Conservation (phyloP, 306 rosid species). For the Cucumis cinereus region DNA sequence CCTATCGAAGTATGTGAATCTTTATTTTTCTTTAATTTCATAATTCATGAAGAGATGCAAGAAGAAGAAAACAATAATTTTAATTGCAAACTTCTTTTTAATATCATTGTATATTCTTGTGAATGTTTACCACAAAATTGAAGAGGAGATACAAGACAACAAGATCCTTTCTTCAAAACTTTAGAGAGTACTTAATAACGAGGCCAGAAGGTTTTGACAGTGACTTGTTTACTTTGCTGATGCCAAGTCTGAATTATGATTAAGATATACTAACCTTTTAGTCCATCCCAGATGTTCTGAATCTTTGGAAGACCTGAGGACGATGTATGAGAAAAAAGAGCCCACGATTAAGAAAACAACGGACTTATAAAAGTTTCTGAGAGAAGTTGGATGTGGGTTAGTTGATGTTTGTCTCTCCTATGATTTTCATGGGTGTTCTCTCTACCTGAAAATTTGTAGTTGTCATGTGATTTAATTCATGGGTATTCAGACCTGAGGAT, state of each 20-base stretch:
- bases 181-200: constrained; percentile 41
- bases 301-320: constrained; percentile 70
- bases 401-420: neutral
- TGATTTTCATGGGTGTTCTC: neutral
- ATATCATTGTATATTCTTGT: constrained; percentile 7
- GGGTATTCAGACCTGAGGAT: too few species aligned
- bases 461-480: too few species aligned
- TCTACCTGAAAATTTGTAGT: neutral
- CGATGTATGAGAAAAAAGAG: constrained; percentile 46
- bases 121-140: constrained; percentile 34
- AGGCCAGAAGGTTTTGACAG: constrained; percentile 45
- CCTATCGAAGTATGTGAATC: neutral
- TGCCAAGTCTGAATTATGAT: constrained; percentile 7
- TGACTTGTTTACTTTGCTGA: constrained; percentile 6
- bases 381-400: constrained; percentile 37
- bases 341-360: constrained; percentile 51
- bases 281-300: constrained; percentile 45
- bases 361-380: constrained; percentile 46
- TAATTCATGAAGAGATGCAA: neutral
- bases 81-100: neutral
- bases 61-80: neutral
- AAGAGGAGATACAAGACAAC: constrained; percentile 31
- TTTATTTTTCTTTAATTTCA: neutral
- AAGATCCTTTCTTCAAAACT: constrained; percentile 24
- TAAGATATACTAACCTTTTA: neutral